phyloP scores from a whole-genome alignment of 352 stramenopile species.

The Lagenidium giganteum region DNA sequence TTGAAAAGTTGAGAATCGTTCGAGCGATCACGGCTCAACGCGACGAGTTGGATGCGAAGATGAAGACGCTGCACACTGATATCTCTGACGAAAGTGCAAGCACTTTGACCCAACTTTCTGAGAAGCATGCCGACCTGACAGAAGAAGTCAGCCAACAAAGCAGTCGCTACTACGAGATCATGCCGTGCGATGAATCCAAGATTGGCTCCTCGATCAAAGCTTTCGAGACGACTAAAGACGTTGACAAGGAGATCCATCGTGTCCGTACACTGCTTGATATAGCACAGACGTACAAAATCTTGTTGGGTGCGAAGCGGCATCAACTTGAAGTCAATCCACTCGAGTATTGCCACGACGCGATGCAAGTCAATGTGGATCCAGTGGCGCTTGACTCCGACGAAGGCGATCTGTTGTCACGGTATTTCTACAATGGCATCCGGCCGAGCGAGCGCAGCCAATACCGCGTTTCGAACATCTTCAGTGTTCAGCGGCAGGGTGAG shows the following conservation, averaged over 20 bases:
- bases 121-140: conserved; percentile 28
- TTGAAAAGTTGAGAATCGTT: conserved; percentile 32
- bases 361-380: conserved; percentile 38
- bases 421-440: conserved; percentile 42
- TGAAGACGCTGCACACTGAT: conserved; percentile 20
- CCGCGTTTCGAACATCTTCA: conserved; percentile 42
- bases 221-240: conserved; percentile 31
- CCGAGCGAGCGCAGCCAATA: conserved; percentile 17
- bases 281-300: conserved; percentile 52
- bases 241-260: conserved; percentile 48
- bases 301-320: conserved; percentile 36
- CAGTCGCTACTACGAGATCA: conserved; percentile 60
- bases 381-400: conserved; percentile 20
- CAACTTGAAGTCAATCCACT: conserved; percentile 27
- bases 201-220: conserved; percentile 33
- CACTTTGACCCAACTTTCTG: conserved; percentile 28
- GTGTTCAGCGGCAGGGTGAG: conserved; percentile 39
- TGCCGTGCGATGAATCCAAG: conserved; percentile 47
- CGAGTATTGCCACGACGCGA: conserved; percentile 52
- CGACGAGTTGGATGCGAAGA: conserved; percentile 28
- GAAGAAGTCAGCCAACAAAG: conserved; percentile 46
- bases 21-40: conserved; percentile 29
- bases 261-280: conserved; percentile 45
- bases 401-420: conserved; percentile 28
- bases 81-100: conserved; percentile 27